phyloP scores from a whole-genome alignment of 2,329 filamentous ascomycete species.

The Clonostachys solani region DNA sequence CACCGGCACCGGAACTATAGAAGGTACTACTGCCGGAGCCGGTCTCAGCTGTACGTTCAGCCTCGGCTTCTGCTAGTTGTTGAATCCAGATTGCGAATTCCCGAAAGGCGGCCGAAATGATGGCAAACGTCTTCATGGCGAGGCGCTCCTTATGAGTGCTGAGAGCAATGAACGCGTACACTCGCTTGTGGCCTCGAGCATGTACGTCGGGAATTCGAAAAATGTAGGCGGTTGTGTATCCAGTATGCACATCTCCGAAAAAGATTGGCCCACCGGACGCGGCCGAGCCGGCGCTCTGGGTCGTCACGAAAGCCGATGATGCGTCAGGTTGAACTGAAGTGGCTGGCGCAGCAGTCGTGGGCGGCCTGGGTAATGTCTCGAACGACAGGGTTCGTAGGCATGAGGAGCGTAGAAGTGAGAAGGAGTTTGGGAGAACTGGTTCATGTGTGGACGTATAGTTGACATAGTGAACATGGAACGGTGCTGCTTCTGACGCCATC shows the following conservation, averaged over 20 bases:
- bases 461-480: slow-evolving; percentile 58
- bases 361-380: slow-evolving; percentile 58
- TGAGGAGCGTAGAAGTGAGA: slow-evolving; percentile 62
- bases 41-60: slow-evolving; percentile 48
- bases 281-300: slow-evolving; percentile 47
- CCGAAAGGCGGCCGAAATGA: slow-evolving; percentile 58
- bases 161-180: slow-evolving; percentile 63
- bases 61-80: slow-evolving; percentile 57
- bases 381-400: slow-evolving; percentile 64
- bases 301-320: slow-evolving; percentile 48
- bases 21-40: slow-evolving; percentile 31
- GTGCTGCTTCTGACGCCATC: slow-evolving; percentile 36
- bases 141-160: slow-evolving; percentile 61
- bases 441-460: slow-evolving; percentile 68
- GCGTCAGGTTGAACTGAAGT: slow-evolving; percentile 23
- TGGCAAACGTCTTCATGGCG: slow-evolving; percentile 62
- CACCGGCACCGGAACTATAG: slow-evolving; percentile 26
- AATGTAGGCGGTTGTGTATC: slow-evolving; percentile 67
- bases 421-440: slow-evolving; percentile 55
- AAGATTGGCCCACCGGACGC: slow-evolving; percentile 63
- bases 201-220: slow-evolving; percentile 66
- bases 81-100: slow-evolving; percentile 64
- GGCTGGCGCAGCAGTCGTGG: slow-evolving; percentile 29
- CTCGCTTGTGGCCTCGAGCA: slow-evolving; percentile 63
- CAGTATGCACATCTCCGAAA: slow-evolving; percentile 60